These are phyloP conservation scores for Solanum paucissectum DNA, from an alignment of 257 asterid species.

Conservation along the genomic window DNA sequence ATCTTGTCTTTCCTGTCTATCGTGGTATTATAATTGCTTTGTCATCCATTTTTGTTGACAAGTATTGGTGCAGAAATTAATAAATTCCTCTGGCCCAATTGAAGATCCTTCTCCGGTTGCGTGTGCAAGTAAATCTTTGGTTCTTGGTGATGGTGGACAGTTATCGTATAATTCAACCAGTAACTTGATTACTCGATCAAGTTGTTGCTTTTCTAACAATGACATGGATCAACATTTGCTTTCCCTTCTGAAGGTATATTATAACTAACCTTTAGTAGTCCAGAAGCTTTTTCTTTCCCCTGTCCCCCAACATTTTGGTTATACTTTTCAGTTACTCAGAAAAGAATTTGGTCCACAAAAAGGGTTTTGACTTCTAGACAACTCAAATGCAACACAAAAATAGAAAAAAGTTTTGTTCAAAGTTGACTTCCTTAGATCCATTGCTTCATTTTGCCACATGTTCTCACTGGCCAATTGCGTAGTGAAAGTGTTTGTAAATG, in stretches of 20 bases:
- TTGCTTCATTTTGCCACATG: background rate
- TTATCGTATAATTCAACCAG: conserved; percentile 61
- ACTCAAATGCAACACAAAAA: background rate
- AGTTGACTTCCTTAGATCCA: background rate
- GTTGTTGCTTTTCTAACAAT: conserved; percentile 49
- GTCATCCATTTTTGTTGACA: conserved; percentile 9
- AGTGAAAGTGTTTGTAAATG: background rate
- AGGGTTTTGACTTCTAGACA: background rate
- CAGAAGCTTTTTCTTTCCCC: background rate
- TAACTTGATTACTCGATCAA: conserved; percentile 58
- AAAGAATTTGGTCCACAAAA: background rate
- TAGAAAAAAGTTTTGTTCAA: background rate
- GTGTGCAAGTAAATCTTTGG: conserved; percentile 47
- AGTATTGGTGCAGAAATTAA: conserved; percentile 44
- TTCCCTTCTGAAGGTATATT: conserved; percentile 70
- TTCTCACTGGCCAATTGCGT: background rate
- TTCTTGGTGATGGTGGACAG: conserved; percentile 53
- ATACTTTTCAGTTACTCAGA: background rate
- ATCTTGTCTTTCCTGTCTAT: background rate
- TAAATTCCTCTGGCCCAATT: conserved; percentile 47
- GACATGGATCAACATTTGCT: conserved; percentile 70
- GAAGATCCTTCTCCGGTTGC: conserved; percentile 84
- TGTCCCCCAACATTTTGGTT: background rate
- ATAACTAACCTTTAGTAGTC: background rate
- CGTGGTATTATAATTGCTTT: background rate